Base-by-base conservation (phyloP, 495 filamentous ascomycete species). In the Bacidia rubella region DNA sequence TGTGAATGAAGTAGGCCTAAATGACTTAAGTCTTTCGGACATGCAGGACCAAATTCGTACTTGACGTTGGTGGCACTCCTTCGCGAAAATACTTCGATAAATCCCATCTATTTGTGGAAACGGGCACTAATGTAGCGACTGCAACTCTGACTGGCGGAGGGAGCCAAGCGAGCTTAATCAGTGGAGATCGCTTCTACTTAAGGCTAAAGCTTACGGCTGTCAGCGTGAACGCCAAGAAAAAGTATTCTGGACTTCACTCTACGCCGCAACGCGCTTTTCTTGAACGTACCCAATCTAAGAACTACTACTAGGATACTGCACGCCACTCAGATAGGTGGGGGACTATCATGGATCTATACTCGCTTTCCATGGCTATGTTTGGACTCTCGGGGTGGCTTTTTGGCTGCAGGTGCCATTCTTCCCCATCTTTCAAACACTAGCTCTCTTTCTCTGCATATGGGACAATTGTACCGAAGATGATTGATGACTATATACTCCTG, bases 331-430 rank as follows among this genome's bases (percentile, higher is more conserved):
- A 35, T 35, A 35, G 7, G 15, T 35, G 7, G 5, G 29, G 5
- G 15, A 35, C 7, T 35, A 5, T 35, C 7, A 35, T 35, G 29
- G 29, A 5, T 15, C 29, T 35, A 35, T 7, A 35, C 15, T 35
- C 29, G 29, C 29, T 15, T 35, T 35, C 15, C 15, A n/a, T 19
- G 26, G 25, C 47, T 50, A 50, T 50, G 47, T 50, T 50, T 50
- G 47, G 47, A 38, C n/a, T 38, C 38, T 38, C 29, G 22, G 47
- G 0, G 25, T 17, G 45, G 47, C 47, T 50, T 32, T 38, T 19
- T 38, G 19, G 47, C 47, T n/a, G 9, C 41, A 5, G 41, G 41
- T 44, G 41, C 15, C 9, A 44, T 9, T n/a, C 41, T 44, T 9
- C 12, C 9, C 15, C 41, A 44, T 44, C 9, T 35, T 35, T 35